Conservation (phyloP, 352 stramenopile species). For the Phytopythium oedochilum region DNA sequence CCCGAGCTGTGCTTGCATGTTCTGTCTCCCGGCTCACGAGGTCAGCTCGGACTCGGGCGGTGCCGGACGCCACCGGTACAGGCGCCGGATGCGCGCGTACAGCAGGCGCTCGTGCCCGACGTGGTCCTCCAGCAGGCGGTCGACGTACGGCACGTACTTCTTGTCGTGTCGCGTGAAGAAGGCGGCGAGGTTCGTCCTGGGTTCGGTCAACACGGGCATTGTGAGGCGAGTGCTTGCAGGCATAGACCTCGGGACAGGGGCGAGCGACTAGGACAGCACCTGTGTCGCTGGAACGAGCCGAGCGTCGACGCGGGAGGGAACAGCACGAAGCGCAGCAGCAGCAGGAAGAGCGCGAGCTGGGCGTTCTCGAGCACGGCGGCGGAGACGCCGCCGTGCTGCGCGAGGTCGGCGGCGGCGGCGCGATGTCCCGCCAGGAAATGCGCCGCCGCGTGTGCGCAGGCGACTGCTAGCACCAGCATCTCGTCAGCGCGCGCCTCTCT, state of each 20-base stretch:
- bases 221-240: no score
- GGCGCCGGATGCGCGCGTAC: constrained; percentile 37
- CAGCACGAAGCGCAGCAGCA: constrained; percentile 30
- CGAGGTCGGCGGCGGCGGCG: background rate
- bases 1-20: constrained; percentile 1
- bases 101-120: constrained; percentile 48
- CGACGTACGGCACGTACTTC: constrained; percentile 31
- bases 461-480: background rate
- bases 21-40: background rate
- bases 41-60: background rate
- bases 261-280: constrained; percentile 12
- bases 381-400: background rate
- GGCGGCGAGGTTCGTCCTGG: constrained; percentile 15
- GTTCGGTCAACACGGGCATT: constrained; percentile 3
- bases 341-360: constrained; percentile 22
- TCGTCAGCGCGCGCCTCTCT: no score
- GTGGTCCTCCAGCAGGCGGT: constrained; percentile 43
- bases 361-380: constrained; percentile 22
- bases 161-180: constrained; percentile 50
- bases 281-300: constrained; percentile 22
- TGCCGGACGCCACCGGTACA: constrained; percentile 17
- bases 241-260: no score
- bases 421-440: constrained; percentile 8
- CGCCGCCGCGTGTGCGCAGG: constrained; percentile 11
- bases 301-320: constrained; percentile 36